phyloP scores from a whole-genome alignment of 805 yeast genomes.

The Yamadazyma tumulicola region DNA sequence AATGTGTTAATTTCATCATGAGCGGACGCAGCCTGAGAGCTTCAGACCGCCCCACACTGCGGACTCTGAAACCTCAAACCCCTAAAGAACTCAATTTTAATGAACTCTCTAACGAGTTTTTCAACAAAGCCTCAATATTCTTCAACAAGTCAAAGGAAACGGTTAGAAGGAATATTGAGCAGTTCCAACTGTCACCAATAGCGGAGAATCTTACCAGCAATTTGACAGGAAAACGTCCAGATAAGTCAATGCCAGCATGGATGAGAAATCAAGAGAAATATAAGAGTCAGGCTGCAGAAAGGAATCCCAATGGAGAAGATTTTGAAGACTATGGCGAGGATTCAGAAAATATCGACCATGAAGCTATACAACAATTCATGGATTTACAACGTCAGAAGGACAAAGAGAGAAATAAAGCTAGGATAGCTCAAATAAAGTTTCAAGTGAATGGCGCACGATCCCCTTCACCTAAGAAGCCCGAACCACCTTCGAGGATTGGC shows the following conservation, averaged over 20 bases:
- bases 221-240: slow-evolving; percentile 8
- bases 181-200: slow-evolving; percentile 36
- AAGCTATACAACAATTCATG: slow-evolving; percentile 38
- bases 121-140: slow-evolving; percentile 56
- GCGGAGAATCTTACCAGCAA: too few species aligned
- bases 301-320: slow-evolving; percentile 29
- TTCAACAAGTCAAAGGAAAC: slow-evolving; percentile 59
- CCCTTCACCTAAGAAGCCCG: slow-evolving; percentile 7
- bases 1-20: slow-evolving; percentile 67
- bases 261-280: slow-evolving; percentile 57
- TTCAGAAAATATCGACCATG: slow-evolving; percentile 43
- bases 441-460: slow-evolving; percentile 6
- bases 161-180: slow-evolving; percentile 59
- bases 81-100: slow-evolving; percentile 32
- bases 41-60: not conserved
- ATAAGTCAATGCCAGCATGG: slow-evolving; percentile 62
- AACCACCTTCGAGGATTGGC: slow-evolving; percentile 2
- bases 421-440: slow-evolving; percentile 16
- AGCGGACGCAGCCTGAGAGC: slow-evolving; percentile 17
- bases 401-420: slow-evolving; percentile 28
- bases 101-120: slow-evolving; percentile 53
- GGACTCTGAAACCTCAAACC: slow-evolving; percentile 1
- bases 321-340: slow-evolving; percentile 46
- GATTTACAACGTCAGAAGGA: slow-evolving; percentile 34
- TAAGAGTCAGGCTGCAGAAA: slow-evolving; percentile 37